Evolutionary conservation across 1,284 basidiomycete species (phyloP).

Genomic region (Austroboletus rostrupii): DNA sequence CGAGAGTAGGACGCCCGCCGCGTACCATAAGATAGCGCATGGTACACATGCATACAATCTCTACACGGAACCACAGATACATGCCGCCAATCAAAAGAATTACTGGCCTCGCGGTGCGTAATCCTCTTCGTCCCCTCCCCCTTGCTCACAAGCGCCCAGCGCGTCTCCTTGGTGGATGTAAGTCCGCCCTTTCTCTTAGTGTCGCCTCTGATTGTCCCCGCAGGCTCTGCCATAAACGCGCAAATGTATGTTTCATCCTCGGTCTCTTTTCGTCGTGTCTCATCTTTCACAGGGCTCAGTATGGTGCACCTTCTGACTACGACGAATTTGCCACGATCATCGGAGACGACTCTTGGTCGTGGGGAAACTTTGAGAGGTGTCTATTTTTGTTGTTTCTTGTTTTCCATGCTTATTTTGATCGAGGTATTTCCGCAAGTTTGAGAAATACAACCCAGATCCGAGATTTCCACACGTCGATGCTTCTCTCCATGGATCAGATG

Average conservation of each 20-base stretch:
- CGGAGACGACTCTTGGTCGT: slow-evolving; percentile 61
- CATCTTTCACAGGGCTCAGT: slow-evolving; percentile 50
- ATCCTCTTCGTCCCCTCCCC: not conserved
- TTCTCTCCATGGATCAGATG: slow-evolving; percentile 41
- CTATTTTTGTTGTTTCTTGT: not conserved
- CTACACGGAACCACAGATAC: slow-evolving; percentile 51
- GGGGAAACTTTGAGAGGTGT: slow-evolving; percentile 50
- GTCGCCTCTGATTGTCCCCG: not conserved
- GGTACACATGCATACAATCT: slow-evolving; percentile 46
- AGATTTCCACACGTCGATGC: slow-evolving; percentile 45
- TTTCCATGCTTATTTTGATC: not conserved
- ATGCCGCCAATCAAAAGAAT: slow-evolving; percentile 41
- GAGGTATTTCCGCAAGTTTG: slow-evolving; percentile 63
- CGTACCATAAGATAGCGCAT: slow-evolving; percentile 38
- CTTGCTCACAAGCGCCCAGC: slow-evolving; percentile 33
- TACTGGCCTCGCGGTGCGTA: slow-evolving; percentile 62
- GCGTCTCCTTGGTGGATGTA: slow-evolving; percentile 68
- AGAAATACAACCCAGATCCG: slow-evolving; percentile 47
- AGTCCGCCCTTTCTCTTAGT: slow-evolving; percentile 20
- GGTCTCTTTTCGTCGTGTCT: not conserved
- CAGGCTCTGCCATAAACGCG: slow-evolving; percentile 65
- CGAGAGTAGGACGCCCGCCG: slow-evolving; percentile 40
- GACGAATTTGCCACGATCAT: slow-evolving; percentile 61
- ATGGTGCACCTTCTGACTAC: slow-evolving; percentile 64
- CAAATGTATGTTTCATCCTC: slow-evolving; percentile 44